phyloP scores from a whole-genome alignment of 176 grass and related monocot species.

The Phoenix roebelenii region DNA sequence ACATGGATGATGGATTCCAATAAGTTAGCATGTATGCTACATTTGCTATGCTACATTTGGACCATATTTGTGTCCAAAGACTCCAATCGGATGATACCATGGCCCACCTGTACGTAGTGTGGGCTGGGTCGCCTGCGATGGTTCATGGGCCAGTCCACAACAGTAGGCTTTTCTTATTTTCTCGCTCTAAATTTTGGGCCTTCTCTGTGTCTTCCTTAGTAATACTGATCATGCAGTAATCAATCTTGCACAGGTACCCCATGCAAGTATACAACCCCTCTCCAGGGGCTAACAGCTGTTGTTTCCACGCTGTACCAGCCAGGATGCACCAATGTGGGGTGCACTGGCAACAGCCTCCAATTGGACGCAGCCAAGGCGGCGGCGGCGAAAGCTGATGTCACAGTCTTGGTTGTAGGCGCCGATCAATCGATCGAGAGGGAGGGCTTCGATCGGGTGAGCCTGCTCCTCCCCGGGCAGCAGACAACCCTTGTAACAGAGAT shows the following conservation, averaged over 20 bases:
- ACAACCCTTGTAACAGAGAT: conserved; percentile 49
- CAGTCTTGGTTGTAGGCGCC: conserved; percentile 66
- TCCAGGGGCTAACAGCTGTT: conserved; percentile 49
- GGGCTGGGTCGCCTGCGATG: no score
- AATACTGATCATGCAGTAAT: no score
- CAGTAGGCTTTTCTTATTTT: no score
- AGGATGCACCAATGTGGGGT: conserved; percentile 60
- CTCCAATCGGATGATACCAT: no score
- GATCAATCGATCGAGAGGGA: conserved; percentile 74
- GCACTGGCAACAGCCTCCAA: conserved; percentile 56
- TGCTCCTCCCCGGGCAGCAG: conserved; percentile 64
- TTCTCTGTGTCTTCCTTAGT: no score
- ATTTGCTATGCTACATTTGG: no score
- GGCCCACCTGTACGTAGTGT: no score
- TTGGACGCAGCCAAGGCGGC: conserved; percentile 45
- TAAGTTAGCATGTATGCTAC: no score
- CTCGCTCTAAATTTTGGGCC: no score
- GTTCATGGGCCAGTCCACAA: no score
- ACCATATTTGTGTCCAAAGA: no score
- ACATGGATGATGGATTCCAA: no score
- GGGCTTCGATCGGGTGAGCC: conserved; percentile 55
- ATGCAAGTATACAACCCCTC: conserved; percentile 65
- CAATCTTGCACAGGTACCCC: conserved; percentile 39
- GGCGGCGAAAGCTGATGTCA: conserved; percentile 64
- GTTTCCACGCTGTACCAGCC: conserved; percentile 63